A percentile compares a stretch with the other conserved stretches of the same genome.
Conservation (phyloP, 2,329 filamentous ascomycete species). For the Aureobasidium vineae region DNA sequence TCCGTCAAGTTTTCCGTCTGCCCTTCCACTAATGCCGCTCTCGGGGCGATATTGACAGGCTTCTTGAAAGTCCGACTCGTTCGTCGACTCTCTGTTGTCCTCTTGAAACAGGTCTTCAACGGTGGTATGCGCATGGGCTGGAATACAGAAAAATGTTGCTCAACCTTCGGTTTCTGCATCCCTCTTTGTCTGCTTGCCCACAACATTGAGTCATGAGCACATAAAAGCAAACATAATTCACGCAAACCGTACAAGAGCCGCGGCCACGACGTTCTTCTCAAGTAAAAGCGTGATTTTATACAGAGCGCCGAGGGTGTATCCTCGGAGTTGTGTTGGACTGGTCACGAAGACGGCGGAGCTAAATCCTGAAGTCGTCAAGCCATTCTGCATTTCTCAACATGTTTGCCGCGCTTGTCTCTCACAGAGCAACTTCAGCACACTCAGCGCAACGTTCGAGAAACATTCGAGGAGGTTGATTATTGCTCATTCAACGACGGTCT, state of each 20-base stretch:
- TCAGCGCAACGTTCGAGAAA: conserved; percentile 5
- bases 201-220: conserved; percentile 7
- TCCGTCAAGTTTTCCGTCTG: not conserved
- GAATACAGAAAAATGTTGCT: conserved; percentile 8
- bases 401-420: not conserved
- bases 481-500: not conserved
- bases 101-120: conserved; percentile 20
- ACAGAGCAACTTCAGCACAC: not conserved
- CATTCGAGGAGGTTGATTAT: not conserved
- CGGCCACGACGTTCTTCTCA: conserved; percentile 6
- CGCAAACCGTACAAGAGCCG: conserved; percentile 12
- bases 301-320: not conserved
- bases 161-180: not conserved
- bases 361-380: not conserved
- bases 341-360: not conserved
- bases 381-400: not conserved
- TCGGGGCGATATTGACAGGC: conserved; percentile 15
- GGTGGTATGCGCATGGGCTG: conserved; percentile 3
- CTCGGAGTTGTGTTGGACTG: not conserved
- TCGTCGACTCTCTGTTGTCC: not conserved
- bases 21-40: conserved; percentile 1
- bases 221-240: conserved; percentile 20
- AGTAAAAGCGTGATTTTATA: conserved; percentile 20
- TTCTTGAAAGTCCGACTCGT: conserved; percentile 11
- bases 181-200: not conserved